A percentile compares a stretch with the other conserved stretches of the same genome.
These are phyloP conservation scores for Xerocomellus chrysenteron DNA, from an alignment of 768 basidiomycete species.

Conservation along the genomic window DNA sequence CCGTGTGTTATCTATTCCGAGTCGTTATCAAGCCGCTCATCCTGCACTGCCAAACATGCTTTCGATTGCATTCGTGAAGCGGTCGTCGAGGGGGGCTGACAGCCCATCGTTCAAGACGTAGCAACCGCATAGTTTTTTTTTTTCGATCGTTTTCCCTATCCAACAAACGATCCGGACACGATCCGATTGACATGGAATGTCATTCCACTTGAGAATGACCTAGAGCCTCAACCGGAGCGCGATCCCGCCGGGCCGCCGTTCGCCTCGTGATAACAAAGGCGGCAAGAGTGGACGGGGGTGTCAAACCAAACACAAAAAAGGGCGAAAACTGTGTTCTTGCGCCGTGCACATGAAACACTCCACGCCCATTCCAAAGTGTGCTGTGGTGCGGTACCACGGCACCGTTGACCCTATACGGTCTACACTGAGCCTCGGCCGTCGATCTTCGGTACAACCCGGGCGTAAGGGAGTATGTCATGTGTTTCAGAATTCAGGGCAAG, in stretches of 20 bases:
- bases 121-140: not conserved
- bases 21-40: not conserved
- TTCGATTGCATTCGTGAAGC: not conserved
- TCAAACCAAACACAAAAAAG: not conserved
- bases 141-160: not conserved
- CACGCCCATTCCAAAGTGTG: not conserved
- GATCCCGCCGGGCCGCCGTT: no score
- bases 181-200: not conserved
- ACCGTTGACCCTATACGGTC: no score
- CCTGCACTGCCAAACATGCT: not conserved
- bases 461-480: not conserved
- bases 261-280: not conserved
- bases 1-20: not conserved
- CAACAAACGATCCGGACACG: not conserved
- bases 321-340: not conserved
- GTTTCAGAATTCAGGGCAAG: no score
- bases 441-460: not conserved
- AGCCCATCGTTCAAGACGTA: not conserved
- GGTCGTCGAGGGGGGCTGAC: not conserved
- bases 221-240: no score
- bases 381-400: not conserved
- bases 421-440: not conserved
- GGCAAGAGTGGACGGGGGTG: not conserved
- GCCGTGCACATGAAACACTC: not conserved
- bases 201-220: not conserved